Conservation (phyloP, 164 flowering plant species). For the Platanus orientalis region DNA sequence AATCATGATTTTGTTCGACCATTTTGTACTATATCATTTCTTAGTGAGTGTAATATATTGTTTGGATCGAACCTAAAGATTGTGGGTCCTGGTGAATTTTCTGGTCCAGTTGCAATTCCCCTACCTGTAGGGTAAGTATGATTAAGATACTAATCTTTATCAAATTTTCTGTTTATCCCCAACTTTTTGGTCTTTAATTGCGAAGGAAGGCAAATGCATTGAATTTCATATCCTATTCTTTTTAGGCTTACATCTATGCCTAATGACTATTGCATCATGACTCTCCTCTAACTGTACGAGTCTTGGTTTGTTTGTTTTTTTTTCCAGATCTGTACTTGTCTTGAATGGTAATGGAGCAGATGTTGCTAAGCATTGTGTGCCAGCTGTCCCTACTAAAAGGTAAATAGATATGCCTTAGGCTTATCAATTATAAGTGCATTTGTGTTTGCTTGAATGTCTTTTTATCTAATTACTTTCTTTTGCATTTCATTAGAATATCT, state of each 20-base stretch:
- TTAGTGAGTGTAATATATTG: slow-evolving; percentile 44
- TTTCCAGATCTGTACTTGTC: slow-evolving; percentile 52
- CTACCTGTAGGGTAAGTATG: slow-evolving; percentile 52
- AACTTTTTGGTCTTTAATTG: no score
- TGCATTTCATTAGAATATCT: slow-evolving; percentile 36
- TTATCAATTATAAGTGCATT: neutral
- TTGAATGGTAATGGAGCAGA: slow-evolving; percentile 55
- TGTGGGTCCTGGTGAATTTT: slow-evolving; percentile 37
- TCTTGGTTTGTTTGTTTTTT: neutral
- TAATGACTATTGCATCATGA: neutral
- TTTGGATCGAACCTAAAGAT: slow-evolving; percentile 45
- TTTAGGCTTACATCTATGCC: neutral
- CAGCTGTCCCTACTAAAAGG: slow-evolving; percentile 51
- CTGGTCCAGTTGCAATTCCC: slow-evolving; percentile 49
- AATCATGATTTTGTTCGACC: slow-evolving; percentile 60
- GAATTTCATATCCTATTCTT: no score
- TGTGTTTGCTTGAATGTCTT: neutral
- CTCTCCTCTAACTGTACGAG: no score
- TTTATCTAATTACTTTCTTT: neutral
- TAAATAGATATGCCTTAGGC: slow-evolving; percentile 9
- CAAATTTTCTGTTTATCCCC: neutral
- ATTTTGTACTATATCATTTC: slow-evolving; percentile 54
- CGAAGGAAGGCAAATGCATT: no score
- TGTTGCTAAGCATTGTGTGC: slow-evolving; percentile 56
- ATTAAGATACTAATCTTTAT: neutral